Base-by-base conservation (phyloP, 164 flowering plant genomes). In the Tetracentron sinense region DNA sequence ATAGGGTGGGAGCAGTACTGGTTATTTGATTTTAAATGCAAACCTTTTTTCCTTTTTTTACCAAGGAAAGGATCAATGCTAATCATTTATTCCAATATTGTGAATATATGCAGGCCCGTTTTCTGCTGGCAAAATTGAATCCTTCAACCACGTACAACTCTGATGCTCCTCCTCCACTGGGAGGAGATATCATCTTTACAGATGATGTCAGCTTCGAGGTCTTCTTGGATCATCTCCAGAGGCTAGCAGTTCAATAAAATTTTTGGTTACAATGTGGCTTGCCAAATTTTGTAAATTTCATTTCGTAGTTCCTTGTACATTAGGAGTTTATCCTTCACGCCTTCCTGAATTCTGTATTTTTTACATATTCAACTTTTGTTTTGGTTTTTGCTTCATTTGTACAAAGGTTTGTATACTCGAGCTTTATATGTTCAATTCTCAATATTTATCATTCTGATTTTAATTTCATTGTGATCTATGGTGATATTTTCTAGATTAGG, bases 151-250 rank as follows among this genome's bases (percentile, higher is more conserved):
- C 96, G n/a, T 88, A 91, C 72, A 89, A 81, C 72, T 79, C 92
- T 2, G 89, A 82, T 59, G 64, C 85, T 56, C 69, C 78, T 54
- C 63, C 69, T n/a, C 46, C 50, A 30, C 79, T 84, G 10, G 95
- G 92, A 28, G 92, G 89, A 21, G 96, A 91, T 71, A 51, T 89
- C 60, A 76, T 94, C 25, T 94, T 91, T 65, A 94, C 99, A 0
- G 97, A 94, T 76, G 98, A 94, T 70, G 96, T 85, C 20, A 89
- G 90, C 77, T 87, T 94, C 73, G 93, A 88, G 72, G 89, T 89
- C 60, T 91, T 94, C 84, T 70, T 88, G 77, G 96, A 90, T 73
- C 98, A 94, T 75, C 91, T 94, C 17, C 97, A 89, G 77, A 82
- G 96, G 82, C 80, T 93, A 75, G 91, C 84, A 4, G 96, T 94